Evolutionary conservation across 2,329 filamentous ascomycete genomes (phyloP), one percentile per base, ranked within the genome.

Genomic region (Pseudogymnoascus sp.): DNA sequence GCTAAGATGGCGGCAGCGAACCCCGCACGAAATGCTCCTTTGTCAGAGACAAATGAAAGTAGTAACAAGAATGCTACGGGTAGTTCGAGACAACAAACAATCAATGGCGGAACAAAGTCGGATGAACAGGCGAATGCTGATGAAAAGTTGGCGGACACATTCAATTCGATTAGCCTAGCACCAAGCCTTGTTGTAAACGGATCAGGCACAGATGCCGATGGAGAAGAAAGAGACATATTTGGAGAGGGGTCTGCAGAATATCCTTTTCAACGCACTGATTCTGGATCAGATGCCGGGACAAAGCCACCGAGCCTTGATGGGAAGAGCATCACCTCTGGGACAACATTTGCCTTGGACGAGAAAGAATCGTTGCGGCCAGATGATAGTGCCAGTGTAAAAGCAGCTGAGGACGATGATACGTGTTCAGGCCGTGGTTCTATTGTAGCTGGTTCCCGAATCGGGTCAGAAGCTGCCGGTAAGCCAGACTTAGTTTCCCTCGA

Each of bases 361-460:
- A 97, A 97, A 74, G 93, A 97, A 74, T 97, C 93, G 5, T 81
- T 97, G 62, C 88, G 93, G 11, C 93, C 93, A 7, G 93, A 97
- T 76, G 93, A 97, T 73, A 97, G 93, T 75, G 93, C 93, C 36
- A 97, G 93, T 73, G 89, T 96, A 14, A 91, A 96, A 75, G 86
- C 85, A 28, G 90, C 90, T 5, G 93, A 97, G 68, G 93, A 97
- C 69, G 93, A 97, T 70, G 93, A 97, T 73, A 80, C 87, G 31
- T 88, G 90, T 66, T 95, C 91, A 0, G 82, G 91, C 46, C 84
- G 88, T 46, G 88, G 88, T 28, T 93, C 91, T 12, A 83, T 90
- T 38, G 82, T 90, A 64, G 84, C 89, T 59, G 89, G 85, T 61
- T 96, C 91, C 28, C 82, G 91, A 53, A 86, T 91, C 69, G 89